Evolutionary conservation across 2,329 filamentous ascomycete species (phyloP).

Genomic region (Dendryphion nanum): DNA sequence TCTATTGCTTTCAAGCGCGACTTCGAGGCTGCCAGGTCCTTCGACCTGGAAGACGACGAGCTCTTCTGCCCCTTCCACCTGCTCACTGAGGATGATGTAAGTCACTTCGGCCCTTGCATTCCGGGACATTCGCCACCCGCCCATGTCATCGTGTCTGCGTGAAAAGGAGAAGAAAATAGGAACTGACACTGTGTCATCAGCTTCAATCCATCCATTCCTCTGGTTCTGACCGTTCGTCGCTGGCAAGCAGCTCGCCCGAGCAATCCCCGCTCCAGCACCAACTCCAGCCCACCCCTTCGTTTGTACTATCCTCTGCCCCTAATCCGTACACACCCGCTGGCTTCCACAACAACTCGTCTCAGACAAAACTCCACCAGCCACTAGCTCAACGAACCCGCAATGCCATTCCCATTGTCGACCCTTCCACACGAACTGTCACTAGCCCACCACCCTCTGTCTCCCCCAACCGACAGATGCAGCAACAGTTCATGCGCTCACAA

Average conservation of each 20-base stretch:
- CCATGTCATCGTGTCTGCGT: slow-evolving; percentile 20
- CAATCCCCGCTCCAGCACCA: slow-evolving; percentile 87
- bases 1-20: slow-evolving; percentile 78
- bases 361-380: slow-evolving; percentile 87
- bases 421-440: slow-evolving; percentile 83
- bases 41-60: slow-evolving; percentile 93
- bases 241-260: slow-evolving; percentile 91
- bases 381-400: slow-evolving; percentile 86
- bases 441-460: slow-evolving; percentile 78
- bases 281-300: slow-evolving; percentile 66
- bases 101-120: slow-evolving; percentile 21
- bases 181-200: slow-evolving; percentile 52
- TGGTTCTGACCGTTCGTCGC: slow-evolving; percentile 86
- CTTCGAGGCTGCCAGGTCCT: slow-evolving; percentile 88
- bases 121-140: slow-evolving; percentile 19
- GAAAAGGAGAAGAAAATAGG: slow-evolving; percentile 7
- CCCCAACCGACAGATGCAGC: slow-evolving; percentile 61
- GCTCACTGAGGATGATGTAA: slow-evolving; percentile 89
- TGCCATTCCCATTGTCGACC: slow-evolving; percentile 97
- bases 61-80: slow-evolving; percentile 87
- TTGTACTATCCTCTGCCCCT: slow-evolving; percentile 66
- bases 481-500: slow-evolving; percentile 47
- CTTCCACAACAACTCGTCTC: slow-evolving; percentile 58
- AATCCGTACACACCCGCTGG: slow-evolving; percentile 58
- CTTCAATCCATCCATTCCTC: slow-evolving; percentile 88